phyloP scores from a whole-genome alignment of 768 basidiomycete species.

The Termitomyces titanicus region DNA sequence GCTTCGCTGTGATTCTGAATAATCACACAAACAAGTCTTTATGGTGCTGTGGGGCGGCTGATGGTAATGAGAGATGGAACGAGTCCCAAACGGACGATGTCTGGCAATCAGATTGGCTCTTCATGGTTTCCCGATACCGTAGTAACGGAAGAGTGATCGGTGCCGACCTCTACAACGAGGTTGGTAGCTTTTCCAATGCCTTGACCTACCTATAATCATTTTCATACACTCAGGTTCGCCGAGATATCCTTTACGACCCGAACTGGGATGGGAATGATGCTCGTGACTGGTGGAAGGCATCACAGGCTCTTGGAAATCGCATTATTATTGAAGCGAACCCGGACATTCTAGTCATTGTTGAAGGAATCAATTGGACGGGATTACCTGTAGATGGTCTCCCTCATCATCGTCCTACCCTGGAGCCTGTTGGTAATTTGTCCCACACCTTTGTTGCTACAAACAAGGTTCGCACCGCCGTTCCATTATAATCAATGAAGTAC shows the following conservation, averaged over 20 bases:
- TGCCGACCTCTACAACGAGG: slow-evolving; percentile 15
- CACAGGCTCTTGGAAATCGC: slow-evolving; percentile 9
- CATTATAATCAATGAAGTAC: neutral
- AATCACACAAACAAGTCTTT: slow-evolving; percentile 15
- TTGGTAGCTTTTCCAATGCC: neutral
- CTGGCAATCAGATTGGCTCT: slow-evolving; percentile 13
- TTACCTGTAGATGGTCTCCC: slow-evolving; percentile 14
- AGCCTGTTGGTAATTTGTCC: slow-evolving; percentile 10
- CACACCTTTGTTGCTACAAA: slow-evolving; percentile 10
- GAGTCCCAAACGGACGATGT: slow-evolving; percentile 13
- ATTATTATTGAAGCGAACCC: slow-evolving; percentile 13
- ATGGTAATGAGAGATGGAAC: slow-evolving; percentile 16
- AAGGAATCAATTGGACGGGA: slow-evolving; percentile 16
- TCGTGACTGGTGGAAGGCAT: slow-evolving; percentile 10
- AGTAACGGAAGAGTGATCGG: slow-evolving; percentile 11
- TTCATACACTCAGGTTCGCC: slow-evolving; percentile 6
- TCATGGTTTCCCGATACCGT: slow-evolving; percentile 14
- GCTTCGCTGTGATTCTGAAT: slow-evolving; percentile 14
- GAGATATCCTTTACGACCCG: slow-evolving; percentile 11
- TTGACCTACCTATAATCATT: neutral
- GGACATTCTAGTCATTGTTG: slow-evolving; percentile 13
- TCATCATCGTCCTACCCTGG: slow-evolving; percentile 14
- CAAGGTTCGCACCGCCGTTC: slow-evolving; percentile 4
- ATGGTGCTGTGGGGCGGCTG: slow-evolving; percentile 13
- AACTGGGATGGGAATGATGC: slow-evolving; percentile 9